A percentile compares a stretch with the other conserved stretches of the same genome.
These are phyloP conservation scores for Phialophora expanda DNA, from an alignment of 2,329 filamentous ascomycete species.

Conservation along the genomic window DNA sequence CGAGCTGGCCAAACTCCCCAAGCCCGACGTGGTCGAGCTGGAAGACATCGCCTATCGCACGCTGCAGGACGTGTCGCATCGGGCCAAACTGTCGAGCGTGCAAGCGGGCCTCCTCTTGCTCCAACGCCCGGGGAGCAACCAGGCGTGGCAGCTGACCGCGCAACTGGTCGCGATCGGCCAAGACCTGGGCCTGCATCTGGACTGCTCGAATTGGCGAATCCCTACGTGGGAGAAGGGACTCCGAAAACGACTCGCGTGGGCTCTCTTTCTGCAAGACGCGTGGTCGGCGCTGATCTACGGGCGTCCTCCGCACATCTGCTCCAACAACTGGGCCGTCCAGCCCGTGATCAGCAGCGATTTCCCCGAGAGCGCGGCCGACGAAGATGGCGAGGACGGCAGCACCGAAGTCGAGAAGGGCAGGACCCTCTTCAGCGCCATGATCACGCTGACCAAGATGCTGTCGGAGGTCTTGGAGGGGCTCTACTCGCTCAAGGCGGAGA, in stretches of 20 bases:
- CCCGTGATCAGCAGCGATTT: slow-evolving; percentile 55
- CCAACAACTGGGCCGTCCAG: slow-evolving; percentile 62
- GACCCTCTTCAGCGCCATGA: slow-evolving; percentile 58
- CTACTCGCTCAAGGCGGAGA: slow-evolving; percentile 55
- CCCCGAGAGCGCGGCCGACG: slow-evolving; percentile 42
- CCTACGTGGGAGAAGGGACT: slow-evolving; percentile 68
- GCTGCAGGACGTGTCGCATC: slow-evolving; percentile 37
- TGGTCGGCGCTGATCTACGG: slow-evolving; percentile 65
- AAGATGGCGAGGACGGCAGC: slow-evolving; percentile 41
- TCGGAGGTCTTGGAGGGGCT: slow-evolving; percentile 59
- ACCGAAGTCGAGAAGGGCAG: slow-evolving; percentile 49
- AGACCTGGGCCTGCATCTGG: slow-evolving; percentile 64
- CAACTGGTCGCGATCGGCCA: slow-evolving; percentile 64
- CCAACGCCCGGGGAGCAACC: slow-evolving; percentile 54
- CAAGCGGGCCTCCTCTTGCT: slow-evolving; percentile 62
- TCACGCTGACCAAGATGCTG: slow-evolving; percentile 58
- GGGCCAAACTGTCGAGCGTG: slow-evolving; percentile 59
- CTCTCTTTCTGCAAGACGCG: slow-evolving; percentile 68
- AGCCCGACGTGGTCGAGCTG: slow-evolving; percentile 39
- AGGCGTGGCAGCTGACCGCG: slow-evolving; percentile 57
- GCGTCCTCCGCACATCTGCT: slow-evolving; percentile 60
- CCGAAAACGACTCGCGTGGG: slow-evolving; percentile 67
- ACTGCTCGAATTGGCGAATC: slow-evolving; percentile 67
- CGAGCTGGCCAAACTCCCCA: slow-evolving; percentile 36
- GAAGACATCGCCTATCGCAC: slow-evolving; percentile 38